These are phyloP conservation scores for Tagetes patula DNA, from an alignment of 129 eudicot species.

Conservation along the genomic window DNA sequence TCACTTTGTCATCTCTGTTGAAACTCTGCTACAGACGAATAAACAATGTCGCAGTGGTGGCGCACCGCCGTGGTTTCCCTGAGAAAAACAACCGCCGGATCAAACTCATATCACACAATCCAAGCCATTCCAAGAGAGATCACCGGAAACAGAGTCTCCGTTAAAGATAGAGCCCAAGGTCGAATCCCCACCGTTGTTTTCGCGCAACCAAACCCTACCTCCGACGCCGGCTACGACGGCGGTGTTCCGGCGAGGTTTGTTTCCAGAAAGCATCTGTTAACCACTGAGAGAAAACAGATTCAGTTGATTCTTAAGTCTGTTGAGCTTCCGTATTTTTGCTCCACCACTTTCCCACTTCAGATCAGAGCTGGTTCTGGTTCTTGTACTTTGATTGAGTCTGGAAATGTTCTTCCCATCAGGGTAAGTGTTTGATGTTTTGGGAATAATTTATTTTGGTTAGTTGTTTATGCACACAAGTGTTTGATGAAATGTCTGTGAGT, in stretches of 20 bases:
- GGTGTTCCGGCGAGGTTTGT: constrained; percentile 36
- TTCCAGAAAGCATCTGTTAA: constrained; percentile 54
- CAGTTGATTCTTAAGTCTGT: constrained; percentile 59
- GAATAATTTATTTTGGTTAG: background rate
- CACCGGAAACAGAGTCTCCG: constrained; percentile 58
- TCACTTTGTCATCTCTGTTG: background rate
- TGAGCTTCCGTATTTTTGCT: constrained; percentile 62
- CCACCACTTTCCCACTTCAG: constrained; percentile 78
- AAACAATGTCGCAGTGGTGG: constrained; percentile 62
- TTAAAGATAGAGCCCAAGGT: constrained; percentile 84
- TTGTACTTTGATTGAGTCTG: constrained; percentile 57
- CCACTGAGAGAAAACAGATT: constrained; percentile 82
- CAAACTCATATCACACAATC: constrained; percentile 61
- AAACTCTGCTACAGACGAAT: constrained; percentile 18
- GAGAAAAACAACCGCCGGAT: constrained; percentile 25
- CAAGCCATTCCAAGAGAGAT: constrained; percentile 86
- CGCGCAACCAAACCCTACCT: constrained; percentile 49
- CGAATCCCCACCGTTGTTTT: constrained; percentile 89
- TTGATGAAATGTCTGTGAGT: background rate
- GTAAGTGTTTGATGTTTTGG: constrained; percentile 20
- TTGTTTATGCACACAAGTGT: constrained; percentile 12
- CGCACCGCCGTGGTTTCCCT: constrained; percentile 55
- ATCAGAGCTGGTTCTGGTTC: constrained; percentile 97
- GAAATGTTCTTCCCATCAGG: constrained; percentile 83
- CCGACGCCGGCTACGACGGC: constrained; percentile 27